phyloP scores from a whole-genome alignment of 1,139 yeast genomes.

The Pichia sp. region DNA sequence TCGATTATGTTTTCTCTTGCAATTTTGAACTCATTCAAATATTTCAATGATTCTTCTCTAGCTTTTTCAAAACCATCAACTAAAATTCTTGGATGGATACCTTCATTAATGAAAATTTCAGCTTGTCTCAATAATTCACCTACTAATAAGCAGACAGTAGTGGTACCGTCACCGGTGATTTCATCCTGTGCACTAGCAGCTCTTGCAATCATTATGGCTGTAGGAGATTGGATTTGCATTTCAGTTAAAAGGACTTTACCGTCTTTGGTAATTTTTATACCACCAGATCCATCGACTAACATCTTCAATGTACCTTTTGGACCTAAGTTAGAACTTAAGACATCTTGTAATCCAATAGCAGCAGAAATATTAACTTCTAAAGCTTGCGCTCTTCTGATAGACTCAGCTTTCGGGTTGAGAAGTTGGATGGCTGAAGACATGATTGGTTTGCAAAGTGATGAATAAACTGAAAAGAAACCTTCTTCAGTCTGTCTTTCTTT shows the following conservation, averaged over 20 bases:
- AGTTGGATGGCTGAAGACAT: constrained; percentile 65
- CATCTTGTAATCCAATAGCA: constrained; percentile 94
- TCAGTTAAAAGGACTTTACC: constrained; percentile 91
- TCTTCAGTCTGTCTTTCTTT: background rate
- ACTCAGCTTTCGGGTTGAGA: constrained; percentile 94
- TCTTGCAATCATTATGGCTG: constrained; percentile 97
- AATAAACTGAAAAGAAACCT: too few relatives aligned
- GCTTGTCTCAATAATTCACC: constrained; percentile 96
- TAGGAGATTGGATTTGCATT: constrained; percentile 99
- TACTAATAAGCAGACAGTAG: constrained; percentile 90
- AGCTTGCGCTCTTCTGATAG: constrained; percentile 89
- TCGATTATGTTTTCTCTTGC: constrained; percentile 37
- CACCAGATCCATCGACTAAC: constrained; percentile 96
- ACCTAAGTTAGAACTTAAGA: constrained; percentile 83
- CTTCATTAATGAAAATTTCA: constrained; percentile 84
- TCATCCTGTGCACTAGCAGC: constrained; percentile 99
- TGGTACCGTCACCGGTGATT: constrained; percentile 98
- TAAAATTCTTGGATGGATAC: constrained; percentile 90
- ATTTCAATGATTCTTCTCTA: constrained; percentile 63
- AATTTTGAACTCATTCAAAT: constrained; percentile 52
- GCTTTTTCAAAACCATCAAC: constrained; percentile 95
- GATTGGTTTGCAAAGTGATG: background rate
- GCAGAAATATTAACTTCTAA: constrained; percentile 91
- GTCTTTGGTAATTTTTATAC: constrained; percentile 90
- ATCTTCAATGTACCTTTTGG: constrained; percentile 96